A percentile compares a stretch with the other conserved stretches of the same genome.
phyloP scores from a whole-genome alignment of 345 rosid genomes.

The Eucalyptus erythrocorys region DNA sequence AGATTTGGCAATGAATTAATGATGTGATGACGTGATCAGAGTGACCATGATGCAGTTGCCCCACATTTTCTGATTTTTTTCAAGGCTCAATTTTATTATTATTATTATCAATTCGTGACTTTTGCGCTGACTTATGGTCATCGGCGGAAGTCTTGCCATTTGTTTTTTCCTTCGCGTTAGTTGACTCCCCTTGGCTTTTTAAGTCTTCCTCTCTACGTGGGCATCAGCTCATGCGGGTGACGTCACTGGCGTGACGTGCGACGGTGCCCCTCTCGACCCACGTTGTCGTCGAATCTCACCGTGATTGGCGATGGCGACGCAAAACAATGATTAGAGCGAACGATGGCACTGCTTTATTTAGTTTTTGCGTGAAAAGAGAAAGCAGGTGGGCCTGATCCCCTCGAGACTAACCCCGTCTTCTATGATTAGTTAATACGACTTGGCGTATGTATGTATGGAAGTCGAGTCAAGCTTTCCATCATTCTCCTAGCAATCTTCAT shows the following conservation, averaged over 20 bases:
- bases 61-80: not conserved
- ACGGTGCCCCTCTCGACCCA: not conserved
- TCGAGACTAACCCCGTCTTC: not conserved
- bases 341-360: not conserved
- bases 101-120: not conserved
- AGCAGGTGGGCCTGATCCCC: not conserved
- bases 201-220: not conserved
- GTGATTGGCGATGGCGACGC: not conserved
- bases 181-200: not conserved
- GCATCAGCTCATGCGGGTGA: not conserved
- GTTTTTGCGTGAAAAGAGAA: not conserved
- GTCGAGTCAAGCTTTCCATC: not conserved
- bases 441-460: no score
- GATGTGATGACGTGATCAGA: not conserved
- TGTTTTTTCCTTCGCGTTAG: not conserved
- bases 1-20: not conserved
- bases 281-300: not conserved
- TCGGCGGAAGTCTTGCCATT: not conserved
- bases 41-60: not conserved
- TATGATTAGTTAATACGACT: not conserved
- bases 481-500: not conserved
- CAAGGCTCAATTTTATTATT: not conserved
- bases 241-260: not conserved
- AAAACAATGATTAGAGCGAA: not conserved
- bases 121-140: not conserved